Evolutionary conservation across 192 early-diverging fungal species (phyloP), one percentile per base, ranked within the genome.

Genomic region (Coemansia asiatica): DNA sequence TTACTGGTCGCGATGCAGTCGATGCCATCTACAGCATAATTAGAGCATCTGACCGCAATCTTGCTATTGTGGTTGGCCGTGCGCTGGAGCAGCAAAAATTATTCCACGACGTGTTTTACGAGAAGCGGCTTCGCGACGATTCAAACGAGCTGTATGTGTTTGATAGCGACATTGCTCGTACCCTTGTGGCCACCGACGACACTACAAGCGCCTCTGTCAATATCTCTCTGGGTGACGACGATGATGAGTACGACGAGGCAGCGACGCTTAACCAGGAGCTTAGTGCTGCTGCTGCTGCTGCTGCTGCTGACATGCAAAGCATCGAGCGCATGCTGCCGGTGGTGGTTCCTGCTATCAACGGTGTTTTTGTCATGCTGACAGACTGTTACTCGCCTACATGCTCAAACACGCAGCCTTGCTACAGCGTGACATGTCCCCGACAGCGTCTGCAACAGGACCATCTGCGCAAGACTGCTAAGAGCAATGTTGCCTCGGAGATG

Each of bases 301-400:
- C 50, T 23, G 16, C 28, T 6, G 44, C 22, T 56, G 31, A 35
- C 35, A 33, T 57, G n/a, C 53, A n/a, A n/a, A 50, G 23, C 47
- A 4, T 9, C 38, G 56, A n/a, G 65, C 57, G 63, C 56, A 22
- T 44, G 56, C 44, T 18, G 40, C 60, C 12, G 15, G 33, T 9
- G 22, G 46, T 9, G 22, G n/a, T n/a, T n/a, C 36, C 58, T n/a
- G 29, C 55, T 10, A 61, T 79, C 23, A 91, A 88, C 59, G 96
- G 96, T 26, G 89, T 98, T 1, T 95, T 96, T 81, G 94, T 92
- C 1, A 81, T 92, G 26, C 77, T 97, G 60, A 90, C 95, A 0
- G 89, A 91, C 62, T 98, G 96, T 70, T 98, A 97, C 75, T 97
- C 95, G 18, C 90, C 94, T 0, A 96, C 93, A 0, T 98, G 96